These are phyloP conservation scores for Lichtheimia ramosa DNA, from an alignment of 371 early-diverging fungal species.

Conservation along the genomic window DNA sequence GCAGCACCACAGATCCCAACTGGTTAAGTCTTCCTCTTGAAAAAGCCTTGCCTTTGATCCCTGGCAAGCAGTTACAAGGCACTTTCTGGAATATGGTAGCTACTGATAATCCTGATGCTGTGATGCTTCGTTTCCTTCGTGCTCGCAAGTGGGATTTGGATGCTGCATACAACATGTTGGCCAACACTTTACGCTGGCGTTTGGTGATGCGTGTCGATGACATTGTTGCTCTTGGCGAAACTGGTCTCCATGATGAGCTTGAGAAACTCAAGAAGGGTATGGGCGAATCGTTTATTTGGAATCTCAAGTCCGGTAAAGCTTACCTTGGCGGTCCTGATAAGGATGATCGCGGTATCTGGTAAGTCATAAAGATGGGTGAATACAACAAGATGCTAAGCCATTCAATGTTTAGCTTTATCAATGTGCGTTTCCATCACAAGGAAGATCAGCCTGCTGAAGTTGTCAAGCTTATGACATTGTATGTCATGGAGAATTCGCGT, in stretches of 20 bases:
- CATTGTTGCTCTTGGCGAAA: constrained; percentile 56
- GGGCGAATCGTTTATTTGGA: constrained; percentile 30
- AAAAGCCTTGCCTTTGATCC: constrained; percentile 41
- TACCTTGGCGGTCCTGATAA: constrained; percentile 53
- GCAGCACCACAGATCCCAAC: constrained; percentile 47
- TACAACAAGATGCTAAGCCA: background rate
- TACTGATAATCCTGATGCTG: constrained; percentile 62
- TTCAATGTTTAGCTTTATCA: constrained; percentile 51
- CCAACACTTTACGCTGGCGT: constrained; percentile 62
- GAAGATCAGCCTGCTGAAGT: constrained; percentile 56
- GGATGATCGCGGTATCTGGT: constrained; percentile 52
- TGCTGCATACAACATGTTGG: constrained; percentile 59
- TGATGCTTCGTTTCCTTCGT: constrained; percentile 67
- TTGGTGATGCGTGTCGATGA: constrained; percentile 48
- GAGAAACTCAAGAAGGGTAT: constrained; percentile 44
- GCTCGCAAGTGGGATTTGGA: constrained; percentile 74
- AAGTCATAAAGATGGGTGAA: constrained; percentile 23
- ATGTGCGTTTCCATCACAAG: constrained; percentile 57
- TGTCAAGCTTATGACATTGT: constrained; percentile 65
- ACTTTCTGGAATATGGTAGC: constrained; percentile 57
- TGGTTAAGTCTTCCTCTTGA: constrained; percentile 36
- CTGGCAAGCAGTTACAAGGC: constrained; percentile 31
- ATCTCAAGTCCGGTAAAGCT: constrained; percentile 48
- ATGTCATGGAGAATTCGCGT: constrained; percentile 84
- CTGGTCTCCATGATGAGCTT: constrained; percentile 27